Conservation (phyloP, 2,329 filamentous ascomycete genomes). For the Colletotrichum lupini region DNA sequence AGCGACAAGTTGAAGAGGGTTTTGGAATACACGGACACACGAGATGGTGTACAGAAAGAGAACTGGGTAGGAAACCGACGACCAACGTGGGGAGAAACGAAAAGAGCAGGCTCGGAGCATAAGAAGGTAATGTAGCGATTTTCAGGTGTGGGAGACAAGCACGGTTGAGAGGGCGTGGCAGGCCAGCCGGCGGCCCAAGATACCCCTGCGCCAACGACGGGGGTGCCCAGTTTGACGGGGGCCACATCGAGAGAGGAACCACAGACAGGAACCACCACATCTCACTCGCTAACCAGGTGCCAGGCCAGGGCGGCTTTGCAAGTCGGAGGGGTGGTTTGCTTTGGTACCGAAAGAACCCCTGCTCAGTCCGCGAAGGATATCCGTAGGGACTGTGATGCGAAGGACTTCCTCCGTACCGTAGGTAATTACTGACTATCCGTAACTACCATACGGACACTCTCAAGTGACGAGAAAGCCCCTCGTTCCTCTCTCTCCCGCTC, state of each 20-base stretch:
- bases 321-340: not conserved
- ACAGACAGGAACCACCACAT: constrained; percentile 25
- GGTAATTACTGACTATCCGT: not conserved
- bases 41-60: constrained; percentile 48
- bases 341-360: constrained; percentile 14
- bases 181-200: constrained; percentile 35
- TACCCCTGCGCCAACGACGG: constrained; percentile 32
- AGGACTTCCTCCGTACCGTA: not conserved
- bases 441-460: not conserved
- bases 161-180: constrained; percentile 29
- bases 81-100: constrained; percentile 32
- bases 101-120: constrained; percentile 23
- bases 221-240: constrained; percentile 10
- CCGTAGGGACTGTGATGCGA: not conserved
- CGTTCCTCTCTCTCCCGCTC: not conserved
- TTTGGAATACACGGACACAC: constrained; percentile 43
- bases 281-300: constrained; percentile 18
- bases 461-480: not conserved
- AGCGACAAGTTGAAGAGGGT: constrained; percentile 50
- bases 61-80: constrained; percentile 25
- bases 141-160: constrained; percentile 30
- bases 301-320: not conserved
- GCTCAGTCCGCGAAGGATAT: not conserved
- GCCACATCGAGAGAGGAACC: constrained; percentile 26
- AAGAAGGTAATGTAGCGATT: constrained; percentile 34